Evolutionary conservation across 768 basidiomycete species (phyloP), one percentile per base, ranked within the genome.

Genomic region (Auriscalpium orientale): DNA sequence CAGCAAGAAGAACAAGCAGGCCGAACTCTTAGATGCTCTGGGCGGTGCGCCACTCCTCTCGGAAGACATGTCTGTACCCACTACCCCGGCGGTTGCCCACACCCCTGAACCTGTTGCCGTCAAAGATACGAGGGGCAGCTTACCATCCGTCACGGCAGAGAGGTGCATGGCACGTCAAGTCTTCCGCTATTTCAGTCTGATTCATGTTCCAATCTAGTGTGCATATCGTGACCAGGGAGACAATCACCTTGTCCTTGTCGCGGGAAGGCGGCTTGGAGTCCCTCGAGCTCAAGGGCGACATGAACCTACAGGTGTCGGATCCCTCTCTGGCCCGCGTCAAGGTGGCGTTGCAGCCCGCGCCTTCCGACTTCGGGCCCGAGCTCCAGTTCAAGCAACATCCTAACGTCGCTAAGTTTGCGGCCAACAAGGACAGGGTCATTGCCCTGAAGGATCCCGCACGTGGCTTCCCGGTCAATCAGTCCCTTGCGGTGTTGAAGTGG

Each of bases 341-440:
- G 49, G 75, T 98, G 54, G 72, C 76, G 15, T 80, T 98, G 21
- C 71, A 78, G 0, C 71, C 82, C 0, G 71, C 82, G 16, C 70
- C 80, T 13, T 73, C 76, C 11, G 80, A 83, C 58, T 80, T 85
- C 56, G 84, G 79, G 54, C 80, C 79, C 50, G 84, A 80, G 40
- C 72, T 98, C 45, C 93, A 95, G 69, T 97, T 95, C 80, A 98
- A 98, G 72, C 93, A 97, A 63, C 97, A 98, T 65, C 95, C 95
- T 8, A 87, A 97, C 57, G 89, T 98, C 13, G 89, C 84, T 57
- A 95, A 93, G 72, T 91, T 95, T 58, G 75, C 74, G 0, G 82
- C 85, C 11, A 81, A 82, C 57, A 72, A 74, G 70, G 87, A 81
- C 3, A 76, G 89, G 40, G 69, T 85, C 18, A 77, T 98, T 44